Base-by-base conservation (phyloP, 2,329 filamentous ascomycete genomes). In the Knoxdaviesia proteae region DNA sequence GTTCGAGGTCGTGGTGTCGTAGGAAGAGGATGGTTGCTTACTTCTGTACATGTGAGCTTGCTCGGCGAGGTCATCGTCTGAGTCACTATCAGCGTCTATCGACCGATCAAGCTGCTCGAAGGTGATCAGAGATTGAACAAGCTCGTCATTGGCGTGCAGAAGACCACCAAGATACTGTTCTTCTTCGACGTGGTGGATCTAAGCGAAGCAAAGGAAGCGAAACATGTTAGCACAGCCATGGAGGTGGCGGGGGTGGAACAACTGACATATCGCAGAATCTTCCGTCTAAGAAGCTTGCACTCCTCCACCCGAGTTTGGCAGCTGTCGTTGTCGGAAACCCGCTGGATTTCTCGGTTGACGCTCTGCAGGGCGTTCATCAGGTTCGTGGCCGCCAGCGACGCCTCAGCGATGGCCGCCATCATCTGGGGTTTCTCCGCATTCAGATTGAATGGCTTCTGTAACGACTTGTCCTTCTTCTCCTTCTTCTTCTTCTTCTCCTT, bases 41-140 rank as follows among this genome's bases (percentile, higher is more conserved):
- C 72, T 74, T 49, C 70, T 64, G 50, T 77, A 80, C 29, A 73
- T 61, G 51, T 76, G 71, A 34, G 76, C 74, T 56, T 79, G 74
- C 52, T 80, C 74, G 38, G 77, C 74, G 36, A 74, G 56, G 51
- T 74, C 80, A 47, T 79, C 75, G 45, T 80, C 76, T 1, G 74
- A 79, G 56, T 81, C 76, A 49, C 74, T 79, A 54, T 81, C 77
- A 5, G 76, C 75, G 49, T 84, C 80, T 48, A 88, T 81, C 40
- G 82, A 86, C 47, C 79, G 77, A 55, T 98, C 88, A 48, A 96
- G 73, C 51, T 94, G 83, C 59, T 96, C 88, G 54, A 86, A 98
- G 0, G 86, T 82, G 74, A 93, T 94, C 45, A 98, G 68, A 1
- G 87, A 84, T 47, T 80, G 80, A 36, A 96, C 83, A n/a, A 98